A percentile compares a stretch with the other conserved stretches of the same genome.
phyloP scores from a whole-genome alignment of 352 stramenopile species.

The Elongisporangium prolatum region DNA sequence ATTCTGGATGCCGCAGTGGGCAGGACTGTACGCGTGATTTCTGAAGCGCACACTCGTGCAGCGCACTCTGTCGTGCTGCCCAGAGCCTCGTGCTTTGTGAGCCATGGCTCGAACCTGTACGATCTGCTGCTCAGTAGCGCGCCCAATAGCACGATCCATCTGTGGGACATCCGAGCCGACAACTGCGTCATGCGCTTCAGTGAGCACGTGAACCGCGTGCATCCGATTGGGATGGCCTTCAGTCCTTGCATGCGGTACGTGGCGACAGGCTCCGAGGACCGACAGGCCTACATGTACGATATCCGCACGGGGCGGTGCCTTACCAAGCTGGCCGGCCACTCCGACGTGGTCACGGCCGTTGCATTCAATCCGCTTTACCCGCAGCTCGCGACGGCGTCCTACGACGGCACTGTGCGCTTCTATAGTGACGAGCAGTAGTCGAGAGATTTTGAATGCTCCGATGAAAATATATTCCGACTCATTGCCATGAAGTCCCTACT shows the following conservation, averaged over 20 bases:
- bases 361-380: constrained; percentile 77
- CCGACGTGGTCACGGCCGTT: constrained; percentile 72
- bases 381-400: constrained; percentile 77
- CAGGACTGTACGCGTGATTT: constrained; percentile 51
- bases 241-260: constrained; percentile 90
- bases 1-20: constrained; percentile 69
- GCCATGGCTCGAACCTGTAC: constrained; percentile 74
- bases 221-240: constrained; percentile 67
- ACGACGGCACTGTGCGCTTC: constrained; percentile 70
- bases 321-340: constrained; percentile 57
- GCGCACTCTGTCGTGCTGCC: constrained; percentile 67
- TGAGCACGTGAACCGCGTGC: constrained; percentile 82
- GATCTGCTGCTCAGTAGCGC: constrained; percentile 79
- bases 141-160: constrained; percentile 56
- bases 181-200: constrained; percentile 83
- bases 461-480: not conserved
- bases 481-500: not conserved
- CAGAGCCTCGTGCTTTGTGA: constrained; percentile 56
- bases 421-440: constrained; percentile 17
- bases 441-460: not conserved
- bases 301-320: constrained; percentile 65
- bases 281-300: constrained; percentile 81
- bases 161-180: constrained; percentile 86
- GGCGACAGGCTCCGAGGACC: constrained; percentile 83
- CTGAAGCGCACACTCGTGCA: constrained; percentile 52